A percentile compares a stretch with the other conserved stretches of the same genome.
phyloP scores from a whole-genome alignment of 371 early-diverging fungal species.

The Rhizopus microsporus region DNA sequence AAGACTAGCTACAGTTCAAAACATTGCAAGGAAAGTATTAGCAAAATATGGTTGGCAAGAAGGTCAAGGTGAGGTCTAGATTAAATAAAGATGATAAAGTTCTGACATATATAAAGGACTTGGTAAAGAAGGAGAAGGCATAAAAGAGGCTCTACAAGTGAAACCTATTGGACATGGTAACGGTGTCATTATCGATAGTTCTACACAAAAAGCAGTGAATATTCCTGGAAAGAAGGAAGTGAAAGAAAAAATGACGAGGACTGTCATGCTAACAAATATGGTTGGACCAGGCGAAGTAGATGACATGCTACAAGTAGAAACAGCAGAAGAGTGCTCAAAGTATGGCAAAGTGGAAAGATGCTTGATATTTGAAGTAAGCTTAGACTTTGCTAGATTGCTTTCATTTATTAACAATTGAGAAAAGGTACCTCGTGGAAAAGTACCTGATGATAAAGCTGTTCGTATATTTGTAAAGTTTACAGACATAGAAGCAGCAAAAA shows the following conservation, averaged over 20 bases:
- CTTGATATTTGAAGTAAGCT: slow-evolving; percentile 63
- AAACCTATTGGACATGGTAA: slow-evolving; percentile 34
- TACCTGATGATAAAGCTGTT: slow-evolving; percentile 64
- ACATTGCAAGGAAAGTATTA: slow-evolving; percentile 38
- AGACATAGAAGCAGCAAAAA: slow-evolving; percentile 47
- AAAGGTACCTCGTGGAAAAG: slow-evolving; percentile 51
- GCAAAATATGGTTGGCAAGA: slow-evolving; percentile 42
- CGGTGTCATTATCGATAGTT: slow-evolving; percentile 32
- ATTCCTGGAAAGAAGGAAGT: not conserved
- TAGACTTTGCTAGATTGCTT: not conserved
- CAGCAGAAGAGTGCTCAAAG: slow-evolving; percentile 74
- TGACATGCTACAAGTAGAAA: slow-evolving; percentile 72
- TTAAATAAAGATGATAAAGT: not conserved
- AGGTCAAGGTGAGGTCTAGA: slow-evolving; percentile 32
- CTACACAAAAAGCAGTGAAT: not conserved
- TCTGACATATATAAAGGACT: slow-evolving; percentile 18
- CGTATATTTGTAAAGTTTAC: slow-evolving; percentile 75
- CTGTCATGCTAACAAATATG: slow-evolving; percentile 64
- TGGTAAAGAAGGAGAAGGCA: slow-evolving; percentile 40
- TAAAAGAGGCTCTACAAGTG: slow-evolving; percentile 36
- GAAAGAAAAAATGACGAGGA: slow-evolving; percentile 26
- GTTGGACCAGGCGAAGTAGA: slow-evolving; percentile 76
- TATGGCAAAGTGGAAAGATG: slow-evolving; percentile 74
- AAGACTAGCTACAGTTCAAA: slow-evolving; percentile 16
- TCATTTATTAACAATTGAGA: not conserved